Conservation (phyloP, 768 basidiomycete genomes). For the Lactarius indigo region DNA sequence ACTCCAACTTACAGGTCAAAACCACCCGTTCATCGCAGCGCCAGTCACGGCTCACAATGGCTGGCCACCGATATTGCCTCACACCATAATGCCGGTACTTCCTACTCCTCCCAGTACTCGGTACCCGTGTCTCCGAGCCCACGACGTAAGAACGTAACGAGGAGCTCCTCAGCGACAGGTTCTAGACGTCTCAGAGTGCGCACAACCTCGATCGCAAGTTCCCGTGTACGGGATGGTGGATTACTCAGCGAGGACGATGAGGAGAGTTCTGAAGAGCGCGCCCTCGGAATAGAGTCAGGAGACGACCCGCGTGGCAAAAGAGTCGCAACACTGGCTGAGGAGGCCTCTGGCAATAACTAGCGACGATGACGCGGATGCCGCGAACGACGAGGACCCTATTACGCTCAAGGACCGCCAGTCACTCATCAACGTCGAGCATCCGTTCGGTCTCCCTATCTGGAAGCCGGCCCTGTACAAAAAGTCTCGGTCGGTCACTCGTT, state of each 20-base stretch:
- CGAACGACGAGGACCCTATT: constrained; percentile 73
- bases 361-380: constrained; percentile 39
- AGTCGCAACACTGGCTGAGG: constrained; percentile 32
- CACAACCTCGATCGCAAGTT: constrained; percentile 62
- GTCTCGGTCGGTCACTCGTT: constrained; percentile 90
- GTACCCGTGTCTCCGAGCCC: constrained; percentile 45
- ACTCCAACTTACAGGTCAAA: constrained; percentile 20
- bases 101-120: constrained; percentile 49
- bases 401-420: constrained; percentile 95
- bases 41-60: constrained; percentile 58
- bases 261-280: constrained; percentile 35
- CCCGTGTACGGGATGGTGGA: constrained; percentile 43
- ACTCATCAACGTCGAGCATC: constrained; percentile 98
- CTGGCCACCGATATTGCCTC: constrained; percentile 53
- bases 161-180: constrained; percentile 51
- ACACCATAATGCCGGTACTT: constrained; percentile 68
- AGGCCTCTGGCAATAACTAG: constrained; percentile 38
- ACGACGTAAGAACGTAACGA: constrained; percentile 40
- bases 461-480: constrained; percentile 99
- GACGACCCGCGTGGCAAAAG: constrained; percentile 36
- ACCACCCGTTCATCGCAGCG: constrained; percentile 38
- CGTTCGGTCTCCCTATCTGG: constrained; percentile 99
- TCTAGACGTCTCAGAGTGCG: constrained; percentile 40
- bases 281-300: constrained; percentile 36
- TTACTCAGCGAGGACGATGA: constrained; percentile 24